Base-by-base conservation (phyloP, 192 early-diverging fungal species). In the Linnemannia exigua region DNA sequence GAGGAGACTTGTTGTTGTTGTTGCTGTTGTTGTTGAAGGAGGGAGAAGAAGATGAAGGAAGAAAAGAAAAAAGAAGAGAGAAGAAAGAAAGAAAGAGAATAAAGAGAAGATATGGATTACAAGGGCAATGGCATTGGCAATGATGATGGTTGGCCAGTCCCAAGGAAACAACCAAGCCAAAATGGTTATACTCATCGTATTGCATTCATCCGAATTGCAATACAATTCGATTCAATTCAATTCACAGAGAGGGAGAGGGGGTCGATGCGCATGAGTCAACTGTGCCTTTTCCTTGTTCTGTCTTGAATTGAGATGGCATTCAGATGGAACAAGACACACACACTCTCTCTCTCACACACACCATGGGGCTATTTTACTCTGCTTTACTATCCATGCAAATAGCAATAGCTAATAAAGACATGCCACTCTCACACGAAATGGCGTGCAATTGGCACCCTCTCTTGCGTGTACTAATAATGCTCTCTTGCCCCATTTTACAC, bases 191-290 rank as follows among this genome's bases (percentile, higher is more conserved):
- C n/a, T n/a, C n/a, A n/a, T n/a, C n/a, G n/a, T n/a, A n/a, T n/a
- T n/a, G n/a, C n/a, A n/a, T n/a, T n/a, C n/a, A n/a, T n/a, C n/a
- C n/a, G n/a, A n/a, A n/a, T n/a, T n/a, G n/a, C n/a, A n/a, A n/a
- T n/a, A n/a, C 70, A 46, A 28, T 38, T 11, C 44, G 25, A 22
- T 72, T n/a, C 25, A 63, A 15, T 63, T 17, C 48, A 31, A 31
- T 14, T 9, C 7, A 61, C 58, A 15, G 48, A 25, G 28, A 63
- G 28, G 12, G 58, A 63, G 8, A 63, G 25, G 28, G 58, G 58
- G 58, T 63, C 58, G 58, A 63, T 63, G 58, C 58, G 58, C 58
- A 63, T 63, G 58, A 63, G 58, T 63, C 58, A 63, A 63, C 58
- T 31, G 14, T 63, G 58, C 28, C 28, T 33, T 25, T 63, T 63